Conservation (phyloP, 371 early-diverging fungal species). For the Phascolomyces articulosus region DNA sequence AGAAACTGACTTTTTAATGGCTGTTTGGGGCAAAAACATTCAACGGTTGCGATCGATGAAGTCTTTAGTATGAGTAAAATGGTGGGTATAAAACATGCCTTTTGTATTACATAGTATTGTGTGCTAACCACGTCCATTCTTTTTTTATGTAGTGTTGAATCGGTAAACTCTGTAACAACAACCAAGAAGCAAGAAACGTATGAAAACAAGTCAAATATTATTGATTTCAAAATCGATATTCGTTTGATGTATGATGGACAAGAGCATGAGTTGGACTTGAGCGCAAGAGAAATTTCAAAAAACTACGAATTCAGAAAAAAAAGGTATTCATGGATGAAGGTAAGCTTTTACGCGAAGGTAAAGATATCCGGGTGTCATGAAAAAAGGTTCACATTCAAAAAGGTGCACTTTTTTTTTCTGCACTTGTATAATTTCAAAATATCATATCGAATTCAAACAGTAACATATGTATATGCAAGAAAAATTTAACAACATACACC, state of each 20-base stretch:
- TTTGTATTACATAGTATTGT: background rate
- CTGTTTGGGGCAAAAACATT: background rate
- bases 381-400: no score
- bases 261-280: slow-evolving; percentile 20
- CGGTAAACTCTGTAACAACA: slow-evolving; percentile 7
- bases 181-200: slow-evolving; percentile 10
- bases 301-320: background rate
- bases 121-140: background rate
- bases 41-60: background rate
- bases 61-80: background rate
- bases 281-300: slow-evolving; percentile 21
- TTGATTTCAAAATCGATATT: slow-evolving; percentile 19
- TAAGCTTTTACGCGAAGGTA: background rate
- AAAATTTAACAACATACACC: no score
- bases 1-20: background rate
- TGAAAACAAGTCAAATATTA: background rate
- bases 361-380: background rate
- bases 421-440: no score
- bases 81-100: background rate
- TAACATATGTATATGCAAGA: no score
- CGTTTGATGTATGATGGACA: slow-evolving; percentile 18
- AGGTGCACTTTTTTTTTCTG: no score
- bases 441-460: no score
- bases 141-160: slow-evolving; percentile 10
- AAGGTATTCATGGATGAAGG: background rate